phyloP scores from a whole-genome alignment of 202 grass and related monocot species.

The Zoysia matrella region DNA sequence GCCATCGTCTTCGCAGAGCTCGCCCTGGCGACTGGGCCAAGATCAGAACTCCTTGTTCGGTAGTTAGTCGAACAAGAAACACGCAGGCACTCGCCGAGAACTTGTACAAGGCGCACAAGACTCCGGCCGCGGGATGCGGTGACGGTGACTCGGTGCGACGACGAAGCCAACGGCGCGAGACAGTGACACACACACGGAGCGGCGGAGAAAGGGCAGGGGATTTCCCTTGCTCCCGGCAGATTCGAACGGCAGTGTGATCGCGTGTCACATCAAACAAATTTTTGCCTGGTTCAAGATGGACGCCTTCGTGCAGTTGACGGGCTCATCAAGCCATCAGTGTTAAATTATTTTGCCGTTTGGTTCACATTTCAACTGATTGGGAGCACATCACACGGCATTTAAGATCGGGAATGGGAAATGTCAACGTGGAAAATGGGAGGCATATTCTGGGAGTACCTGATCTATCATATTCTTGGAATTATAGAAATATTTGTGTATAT shows the following conservation, averaged over 20 bases:
- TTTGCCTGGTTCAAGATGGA: neutral
- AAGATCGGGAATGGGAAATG: conserved; percentile 3
- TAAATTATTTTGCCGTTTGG: neutral
- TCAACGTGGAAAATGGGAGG: neutral
- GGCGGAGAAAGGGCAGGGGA: conserved; percentile 13
- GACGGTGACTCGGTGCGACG: conserved; percentile 30
- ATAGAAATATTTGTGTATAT: neutral
- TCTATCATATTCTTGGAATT: neutral
- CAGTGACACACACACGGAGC: conserved; percentile 14
- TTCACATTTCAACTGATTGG: conserved; percentile 3
- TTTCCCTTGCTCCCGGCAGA: neutral
- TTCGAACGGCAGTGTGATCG: conserved; percentile 14
- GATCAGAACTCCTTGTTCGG: neutral
- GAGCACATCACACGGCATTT: conserved; percentile 27
- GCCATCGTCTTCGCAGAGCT: conserved; percentile 16
- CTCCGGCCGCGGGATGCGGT: conserved; percentile 13
- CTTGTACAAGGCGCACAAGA: conserved; percentile 11
- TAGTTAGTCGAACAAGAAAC: neutral
- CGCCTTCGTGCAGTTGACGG: conserved; percentile 9
- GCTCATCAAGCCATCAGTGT: neutral
- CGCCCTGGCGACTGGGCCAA: neutral
- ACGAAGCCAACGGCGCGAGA: conserved; percentile 5
- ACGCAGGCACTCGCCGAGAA: neutral
- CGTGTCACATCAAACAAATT: conserved; percentile 33
- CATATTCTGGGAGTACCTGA: conserved; percentile 9